phyloP scores from a whole-genome alignment of 2,329 filamentous ascomycete species.

The Hyphodiscus sp. region DNA sequence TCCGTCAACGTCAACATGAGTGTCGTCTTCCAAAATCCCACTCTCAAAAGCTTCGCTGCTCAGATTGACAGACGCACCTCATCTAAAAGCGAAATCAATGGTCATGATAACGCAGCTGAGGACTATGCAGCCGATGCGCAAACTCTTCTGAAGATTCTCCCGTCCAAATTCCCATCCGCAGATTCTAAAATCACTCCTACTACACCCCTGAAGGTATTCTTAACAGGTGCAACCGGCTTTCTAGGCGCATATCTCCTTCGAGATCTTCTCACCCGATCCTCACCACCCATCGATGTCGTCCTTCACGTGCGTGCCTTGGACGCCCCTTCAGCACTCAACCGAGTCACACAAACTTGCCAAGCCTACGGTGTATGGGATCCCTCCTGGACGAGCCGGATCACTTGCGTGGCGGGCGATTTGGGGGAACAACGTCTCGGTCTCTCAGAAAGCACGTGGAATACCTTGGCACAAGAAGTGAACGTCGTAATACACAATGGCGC shows the following conservation, averaged over 20 bases:
- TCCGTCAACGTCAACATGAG: slow-evolving; percentile 64
- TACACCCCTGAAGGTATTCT: slow-evolving; percentile 55
- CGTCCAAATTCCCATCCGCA: slow-evolving; percentile 33
- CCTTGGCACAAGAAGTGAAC: slow-evolving; percentile 60
- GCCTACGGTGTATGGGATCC: slow-evolving; percentile 77
- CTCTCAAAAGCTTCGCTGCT: slow-evolving; percentile 42
- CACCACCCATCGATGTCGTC: slow-evolving; percentile 55
- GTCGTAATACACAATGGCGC: slow-evolving; percentile 79
- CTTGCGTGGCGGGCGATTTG: slow-evolving; percentile 67
- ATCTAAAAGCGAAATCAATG: slow-evolving; percentile 19
- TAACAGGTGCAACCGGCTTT: slow-evolving; percentile 90
- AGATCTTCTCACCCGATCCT: slow-evolving; percentile 61
- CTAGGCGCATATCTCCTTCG: slow-evolving; percentile 73
- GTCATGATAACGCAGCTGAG: slow-evolving; percentile 37
- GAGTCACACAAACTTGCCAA: slow-evolving; percentile 60
- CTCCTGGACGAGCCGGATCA: slow-evolving; percentile 58
- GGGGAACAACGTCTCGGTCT: slow-evolving; percentile 68
- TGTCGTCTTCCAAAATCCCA: slow-evolving; percentile 62
- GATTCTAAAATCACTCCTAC: slow-evolving; percentile 25
- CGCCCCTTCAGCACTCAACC: slow-evolving; percentile 50
- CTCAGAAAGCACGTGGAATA: slow-evolving; percentile 57
- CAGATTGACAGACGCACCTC: slow-evolving; percentile 44
- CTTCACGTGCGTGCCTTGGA: slow-evolving; percentile 69
- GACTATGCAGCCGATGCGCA: slow-evolving; percentile 41
- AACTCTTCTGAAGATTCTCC: slow-evolving; percentile 32